Conservation (phyloP, 305 asterid species). For the Fraxinus dipetala region DNA sequence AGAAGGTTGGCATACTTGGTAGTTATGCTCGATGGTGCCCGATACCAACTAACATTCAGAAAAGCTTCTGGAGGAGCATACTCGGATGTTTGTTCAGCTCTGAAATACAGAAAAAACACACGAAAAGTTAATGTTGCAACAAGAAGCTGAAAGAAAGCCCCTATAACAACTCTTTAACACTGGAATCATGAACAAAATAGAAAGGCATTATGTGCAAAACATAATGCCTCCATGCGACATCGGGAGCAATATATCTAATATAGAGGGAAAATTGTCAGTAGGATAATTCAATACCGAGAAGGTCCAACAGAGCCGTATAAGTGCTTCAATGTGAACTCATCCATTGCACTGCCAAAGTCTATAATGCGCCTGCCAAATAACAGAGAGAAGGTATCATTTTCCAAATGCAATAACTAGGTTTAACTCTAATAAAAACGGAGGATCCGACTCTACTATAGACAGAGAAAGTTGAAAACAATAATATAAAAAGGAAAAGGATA, state of each 20-base stretch:
- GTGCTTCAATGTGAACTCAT: conserved; percentile 84
- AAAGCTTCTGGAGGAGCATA: conserved; percentile 98
- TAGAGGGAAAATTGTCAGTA: conserved; percentile 17
- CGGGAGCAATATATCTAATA: not conserved
- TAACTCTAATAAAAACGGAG: not conserved
- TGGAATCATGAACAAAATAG: not conserved
- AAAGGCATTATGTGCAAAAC: not conserved
- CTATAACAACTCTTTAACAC: not conserved
- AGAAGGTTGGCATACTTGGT: conserved; percentile 57
- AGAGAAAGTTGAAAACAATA: not conserved
- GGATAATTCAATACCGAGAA: conserved; percentile 67
- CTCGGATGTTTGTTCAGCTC: conserved; percentile 87
- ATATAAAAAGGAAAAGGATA: conserved; percentile 13
- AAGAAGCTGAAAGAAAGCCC: conserved; percentile 20
- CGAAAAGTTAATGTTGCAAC: conserved; percentile 21
- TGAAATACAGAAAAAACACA: conserved; percentile 32
- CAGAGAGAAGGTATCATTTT: conserved; percentile 19
- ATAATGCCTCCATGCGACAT: conserved; percentile 7
- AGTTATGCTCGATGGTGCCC: conserved; percentile 58
- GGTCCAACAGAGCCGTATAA: conserved; percentile 90
- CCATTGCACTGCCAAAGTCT: conserved; percentile 96
- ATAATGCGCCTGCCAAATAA: conserved; percentile 74
- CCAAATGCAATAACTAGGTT: not conserved
- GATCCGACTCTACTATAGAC: not conserved
- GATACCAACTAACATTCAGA: conserved; percentile 86